Percentiles rank a stretch among this genome's conserved stretches.
phyloP scores from a whole-genome alignment of 257 asterid genomes.

The Salvia splendens region DNA sequence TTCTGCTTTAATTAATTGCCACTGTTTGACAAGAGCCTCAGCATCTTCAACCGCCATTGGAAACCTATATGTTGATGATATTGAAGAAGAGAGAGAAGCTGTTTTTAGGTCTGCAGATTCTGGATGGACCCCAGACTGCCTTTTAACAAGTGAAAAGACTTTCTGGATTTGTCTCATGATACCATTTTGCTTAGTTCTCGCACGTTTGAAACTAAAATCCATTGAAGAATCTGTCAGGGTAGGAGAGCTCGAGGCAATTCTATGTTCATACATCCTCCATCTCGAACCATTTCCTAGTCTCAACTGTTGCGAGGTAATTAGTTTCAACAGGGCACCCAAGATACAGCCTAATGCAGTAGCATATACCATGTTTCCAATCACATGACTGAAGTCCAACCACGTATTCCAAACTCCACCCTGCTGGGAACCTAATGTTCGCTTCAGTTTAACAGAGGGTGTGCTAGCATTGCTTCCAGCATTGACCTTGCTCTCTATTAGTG shows the following conservation, averaged over 20 bases:
- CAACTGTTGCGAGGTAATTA: conserved; percentile 52
- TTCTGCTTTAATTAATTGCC: conserved; percentile 88
- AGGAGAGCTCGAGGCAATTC: conserved; percentile 42
- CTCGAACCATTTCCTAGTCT: conserved; percentile 50
- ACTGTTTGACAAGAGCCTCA: conserved; percentile 79
- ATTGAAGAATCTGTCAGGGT: conserved; percentile 41
- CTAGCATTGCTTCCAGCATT: conserved; percentile 43
- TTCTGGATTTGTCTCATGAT: conserved; percentile 47
- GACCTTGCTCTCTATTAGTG: conserved; percentile 51
- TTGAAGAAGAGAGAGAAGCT: conserved; percentile 61
- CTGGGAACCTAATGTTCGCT: conserved; percentile 71
- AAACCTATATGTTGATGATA: conserved; percentile 50
- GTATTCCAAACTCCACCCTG: conserved; percentile 61
- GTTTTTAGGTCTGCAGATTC: conserved; percentile 52
- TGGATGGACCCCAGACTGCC: conserved; percentile 39
- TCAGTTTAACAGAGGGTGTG: conserved; percentile 60
- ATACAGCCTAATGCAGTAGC: conserved; percentile 72
- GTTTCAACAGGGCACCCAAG: conserved; percentile 51
- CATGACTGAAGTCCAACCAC: conserved; percentile 49
- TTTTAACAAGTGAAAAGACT: conserved; percentile 50
- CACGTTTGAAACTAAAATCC: conserved; percentile 40
- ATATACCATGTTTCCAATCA: conserved; percentile 58
- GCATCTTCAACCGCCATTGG: conserved; percentile 91
- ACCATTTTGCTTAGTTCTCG: conserved; percentile 41
- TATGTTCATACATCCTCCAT: conserved; percentile 46